phyloP scores from a whole-genome alignment of 108 stramenopile species.

The Pseudonitzschia multiseries region DNA sequence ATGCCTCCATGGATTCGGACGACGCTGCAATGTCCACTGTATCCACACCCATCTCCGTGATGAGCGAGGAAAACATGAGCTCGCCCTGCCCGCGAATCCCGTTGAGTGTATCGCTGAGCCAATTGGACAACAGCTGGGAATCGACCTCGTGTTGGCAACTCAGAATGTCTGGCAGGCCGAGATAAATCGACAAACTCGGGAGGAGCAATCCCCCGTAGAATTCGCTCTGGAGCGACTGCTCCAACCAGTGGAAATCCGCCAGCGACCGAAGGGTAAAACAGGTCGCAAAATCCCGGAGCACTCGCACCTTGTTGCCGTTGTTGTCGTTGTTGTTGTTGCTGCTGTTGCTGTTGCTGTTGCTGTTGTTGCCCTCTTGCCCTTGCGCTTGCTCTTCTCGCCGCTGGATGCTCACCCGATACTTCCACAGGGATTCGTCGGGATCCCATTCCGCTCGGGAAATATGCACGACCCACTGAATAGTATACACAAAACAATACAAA shows the following conservation, averaged over 20 bases:
- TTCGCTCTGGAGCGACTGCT: slow-evolving; percentile 64
- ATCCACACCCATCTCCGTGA: no score
- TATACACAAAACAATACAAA: no score
- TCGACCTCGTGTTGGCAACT: slow-evolving; percentile 48
- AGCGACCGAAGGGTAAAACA: slow-evolving; percentile 57
- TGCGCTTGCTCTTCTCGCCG: no score
- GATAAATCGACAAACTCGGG: slow-evolving; percentile 55
- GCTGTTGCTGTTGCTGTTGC: no score
- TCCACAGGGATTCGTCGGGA: slow-evolving; percentile 42
- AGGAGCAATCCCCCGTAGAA: slow-evolving; percentile 69
- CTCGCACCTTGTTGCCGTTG: no score
- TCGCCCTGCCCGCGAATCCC: slow-evolving; percentile 81
- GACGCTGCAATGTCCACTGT: slow-evolving; percentile 46
- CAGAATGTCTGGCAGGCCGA: slow-evolving; percentile 41
- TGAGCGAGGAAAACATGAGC: slow-evolving; percentile 3
- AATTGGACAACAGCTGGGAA: slow-evolving; percentile 49
- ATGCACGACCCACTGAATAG: slow-evolving; percentile 47
- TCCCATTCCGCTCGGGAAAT: slow-evolving; percentile 53
- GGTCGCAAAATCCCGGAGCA: slow-evolving; percentile 35
- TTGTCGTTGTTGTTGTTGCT: no score
- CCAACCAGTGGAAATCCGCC: slow-evolving; percentile 79
- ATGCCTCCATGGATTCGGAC: slow-evolving; percentile 81
- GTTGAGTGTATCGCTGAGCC: slow-evolving; percentile 81
- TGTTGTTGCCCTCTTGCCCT: slow-evolving; percentile 13
- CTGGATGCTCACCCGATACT: slow-evolving; percentile 42